Conservation (phyloP, 306 rosid genomes). For the Inga laurina region DNA sequence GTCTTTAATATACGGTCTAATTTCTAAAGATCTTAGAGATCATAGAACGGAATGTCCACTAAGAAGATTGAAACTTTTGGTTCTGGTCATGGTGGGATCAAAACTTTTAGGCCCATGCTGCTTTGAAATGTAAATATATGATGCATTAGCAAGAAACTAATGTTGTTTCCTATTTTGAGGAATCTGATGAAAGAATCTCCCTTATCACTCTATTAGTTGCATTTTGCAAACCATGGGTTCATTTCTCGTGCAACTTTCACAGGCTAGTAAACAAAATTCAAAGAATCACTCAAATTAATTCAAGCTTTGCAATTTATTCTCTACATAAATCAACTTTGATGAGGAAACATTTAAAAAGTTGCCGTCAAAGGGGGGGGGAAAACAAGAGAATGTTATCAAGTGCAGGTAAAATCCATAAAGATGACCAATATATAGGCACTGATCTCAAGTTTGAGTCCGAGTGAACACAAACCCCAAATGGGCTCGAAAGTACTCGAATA, state of each 20-base stretch:
- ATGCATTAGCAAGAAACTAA: slow-evolving; percentile 30
- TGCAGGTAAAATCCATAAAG: too few relatives aligned
- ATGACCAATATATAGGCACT: too few relatives aligned
- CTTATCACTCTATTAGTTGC: slow-evolving; percentile 4
- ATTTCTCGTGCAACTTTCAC: slow-evolving; percentile 15
- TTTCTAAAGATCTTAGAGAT: background rate
- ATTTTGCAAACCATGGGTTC: slow-evolving; percentile 25
- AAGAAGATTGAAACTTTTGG: slow-evolving; percentile 22
- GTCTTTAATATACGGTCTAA: too few relatives aligned
- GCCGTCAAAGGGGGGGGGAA: background rate
- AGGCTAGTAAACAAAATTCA: background rate
- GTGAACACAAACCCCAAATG: too few relatives aligned
- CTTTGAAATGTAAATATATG: slow-evolving; percentile 26
- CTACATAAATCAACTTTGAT: background rate
- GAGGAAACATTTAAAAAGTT: background rate
- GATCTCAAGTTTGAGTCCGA: too few relatives aligned
- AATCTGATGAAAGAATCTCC: background rate
- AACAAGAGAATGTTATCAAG: background rate
- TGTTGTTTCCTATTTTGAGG: background rate
- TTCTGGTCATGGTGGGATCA: background rate
- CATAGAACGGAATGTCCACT: slow-evolving; percentile 32
- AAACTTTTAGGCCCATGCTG: slow-evolving; percentile 30
- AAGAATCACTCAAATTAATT: background rate
- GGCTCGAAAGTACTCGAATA: too few relatives aligned
- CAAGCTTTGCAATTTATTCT: background rate